Percentiles rank a stretch among this genome's conserved stretches.
Conservation (phyloP, 1,139 yeast species). For the Geotrichum cucujoidarum region DNA sequence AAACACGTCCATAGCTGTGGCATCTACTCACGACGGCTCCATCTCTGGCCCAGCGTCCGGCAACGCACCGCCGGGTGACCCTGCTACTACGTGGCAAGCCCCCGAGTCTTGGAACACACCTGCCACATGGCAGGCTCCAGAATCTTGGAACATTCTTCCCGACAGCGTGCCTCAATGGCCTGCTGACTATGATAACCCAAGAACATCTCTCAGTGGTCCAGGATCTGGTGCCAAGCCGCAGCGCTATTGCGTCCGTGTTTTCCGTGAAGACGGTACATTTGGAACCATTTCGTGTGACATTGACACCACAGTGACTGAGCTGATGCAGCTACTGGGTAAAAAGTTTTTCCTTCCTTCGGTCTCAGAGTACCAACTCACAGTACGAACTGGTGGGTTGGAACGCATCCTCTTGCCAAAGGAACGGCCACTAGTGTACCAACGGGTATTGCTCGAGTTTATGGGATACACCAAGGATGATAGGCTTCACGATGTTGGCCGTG, state of each 20-base stretch:
- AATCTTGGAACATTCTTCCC: conserved; percentile 19
- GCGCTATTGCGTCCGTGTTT: conserved; percentile 53
- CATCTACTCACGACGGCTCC: neutral
- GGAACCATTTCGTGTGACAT: conserved; percentile 72
- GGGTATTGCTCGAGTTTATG: conserved; percentile 63
- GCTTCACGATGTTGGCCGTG: conserved; percentile 74
- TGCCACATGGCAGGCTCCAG: conserved; percentile 19
- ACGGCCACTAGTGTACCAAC: conserved; percentile 73
- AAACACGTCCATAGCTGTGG: neutral
- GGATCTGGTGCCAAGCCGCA: conserved; percentile 10
- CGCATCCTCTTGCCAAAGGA: conserved; percentile 70
- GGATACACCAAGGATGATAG: conserved; percentile 79
- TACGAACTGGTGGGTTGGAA: conserved; percentile 72
- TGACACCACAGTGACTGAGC: conserved; percentile 71
- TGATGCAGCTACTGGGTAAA: conserved; percentile 61
- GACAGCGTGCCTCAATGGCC: conserved; percentile 14
- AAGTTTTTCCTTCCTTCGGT: conserved; percentile 71
- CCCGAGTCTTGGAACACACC: conserved; percentile 19
- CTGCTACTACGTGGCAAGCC: conserved; percentile 15
- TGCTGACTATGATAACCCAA: conserved; percentile 3
- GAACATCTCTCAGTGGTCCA: conserved; percentile 20
- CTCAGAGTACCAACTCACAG: conserved; percentile 71
- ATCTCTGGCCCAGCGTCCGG: conserved; percentile 13
- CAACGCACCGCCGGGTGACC: conserved; percentile 4
- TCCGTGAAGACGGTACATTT: conserved; percentile 75